phyloP scores from a whole-genome alignment of 257 asterid species.

The Scutellaria baicalensis region DNA sequence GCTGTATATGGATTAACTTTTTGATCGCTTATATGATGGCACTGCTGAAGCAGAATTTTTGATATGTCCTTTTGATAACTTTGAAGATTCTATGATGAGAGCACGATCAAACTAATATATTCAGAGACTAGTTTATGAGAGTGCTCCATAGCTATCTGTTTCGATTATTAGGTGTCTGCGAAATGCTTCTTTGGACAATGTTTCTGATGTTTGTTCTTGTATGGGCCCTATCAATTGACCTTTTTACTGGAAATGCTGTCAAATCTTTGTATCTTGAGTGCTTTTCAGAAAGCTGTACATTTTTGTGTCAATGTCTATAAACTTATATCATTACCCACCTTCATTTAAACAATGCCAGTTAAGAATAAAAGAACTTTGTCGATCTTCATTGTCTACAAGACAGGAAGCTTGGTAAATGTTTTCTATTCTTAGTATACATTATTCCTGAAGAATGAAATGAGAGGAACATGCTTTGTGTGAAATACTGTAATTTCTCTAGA shows the following conservation, averaged over 20 bases:
- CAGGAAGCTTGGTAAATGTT: not conserved
- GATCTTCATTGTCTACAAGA: not conserved
- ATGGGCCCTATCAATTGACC: not conserved
- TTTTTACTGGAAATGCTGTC: not conserved
- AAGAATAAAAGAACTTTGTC: not conserved
- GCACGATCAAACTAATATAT: not conserved
- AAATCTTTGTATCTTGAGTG: not conserved
- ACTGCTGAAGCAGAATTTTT: not conserved
- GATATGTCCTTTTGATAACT: not conserved
- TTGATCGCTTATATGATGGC: not conserved
- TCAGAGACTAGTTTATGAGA: not conserved
- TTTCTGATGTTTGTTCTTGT: not conserved
- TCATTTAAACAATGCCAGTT: not conserved
- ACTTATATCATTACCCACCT: not conserved
- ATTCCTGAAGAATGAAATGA: not conserved
- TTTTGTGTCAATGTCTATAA: not conserved
- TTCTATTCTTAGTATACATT: not conserved
- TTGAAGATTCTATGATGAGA: constrained; percentile 1
- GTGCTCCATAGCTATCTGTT: not conserved
- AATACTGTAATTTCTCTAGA: not conserved
- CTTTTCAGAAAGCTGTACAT: not conserved
- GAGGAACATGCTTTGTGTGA: not conserved
- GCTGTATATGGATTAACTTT: not conserved
- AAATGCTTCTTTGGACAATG: not conserved
- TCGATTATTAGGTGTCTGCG: not conserved